Evolutionary conservation across 345 rosid species (phyloP).

Genomic region (Eucalyptus victrix): DNA sequence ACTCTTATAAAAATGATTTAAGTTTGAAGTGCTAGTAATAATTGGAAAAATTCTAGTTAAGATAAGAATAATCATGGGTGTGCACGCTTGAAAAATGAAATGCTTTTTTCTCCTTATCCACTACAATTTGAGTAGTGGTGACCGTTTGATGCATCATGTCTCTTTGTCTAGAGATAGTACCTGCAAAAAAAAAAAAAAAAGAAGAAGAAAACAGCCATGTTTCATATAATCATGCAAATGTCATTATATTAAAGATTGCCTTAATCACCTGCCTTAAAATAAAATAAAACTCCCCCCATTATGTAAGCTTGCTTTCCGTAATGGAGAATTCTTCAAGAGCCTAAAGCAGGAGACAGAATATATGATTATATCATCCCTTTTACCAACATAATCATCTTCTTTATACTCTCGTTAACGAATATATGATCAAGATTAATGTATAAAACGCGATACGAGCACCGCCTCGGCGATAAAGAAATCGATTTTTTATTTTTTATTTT

Average conservation of each 20-base stretch:
- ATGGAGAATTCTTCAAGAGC: neutral
- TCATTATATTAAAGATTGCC: neutral
- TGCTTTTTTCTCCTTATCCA: neutral
- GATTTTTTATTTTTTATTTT: neutral
- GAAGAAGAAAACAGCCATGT: neutral
- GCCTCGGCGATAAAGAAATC: neutral
- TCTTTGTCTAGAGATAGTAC: neutral
- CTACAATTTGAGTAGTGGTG: neutral
- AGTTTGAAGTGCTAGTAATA: neutral
- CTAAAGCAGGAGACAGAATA: slow-evolving; percentile 14
- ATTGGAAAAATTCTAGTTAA: neutral
- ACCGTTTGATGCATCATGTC: neutral
- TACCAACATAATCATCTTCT: slow-evolving; percentile 20
- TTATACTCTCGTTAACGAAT: neutral
- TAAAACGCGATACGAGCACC: neutral
- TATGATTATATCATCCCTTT: slow-evolving; percentile 26
- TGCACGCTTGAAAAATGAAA: neutral
- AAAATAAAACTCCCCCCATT: neutral
- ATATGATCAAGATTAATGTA: neutral
- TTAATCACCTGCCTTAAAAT: neutral
- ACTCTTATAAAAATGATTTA: neutral
- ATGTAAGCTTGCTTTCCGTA: neutral
- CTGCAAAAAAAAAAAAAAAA: neutral
- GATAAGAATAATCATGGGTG: neutral
- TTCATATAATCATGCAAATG: neutral